Evolutionary conservation across 2,329 filamentous ascomycete genomes (phyloP).

Genomic region (Phoma sp.): DNA sequence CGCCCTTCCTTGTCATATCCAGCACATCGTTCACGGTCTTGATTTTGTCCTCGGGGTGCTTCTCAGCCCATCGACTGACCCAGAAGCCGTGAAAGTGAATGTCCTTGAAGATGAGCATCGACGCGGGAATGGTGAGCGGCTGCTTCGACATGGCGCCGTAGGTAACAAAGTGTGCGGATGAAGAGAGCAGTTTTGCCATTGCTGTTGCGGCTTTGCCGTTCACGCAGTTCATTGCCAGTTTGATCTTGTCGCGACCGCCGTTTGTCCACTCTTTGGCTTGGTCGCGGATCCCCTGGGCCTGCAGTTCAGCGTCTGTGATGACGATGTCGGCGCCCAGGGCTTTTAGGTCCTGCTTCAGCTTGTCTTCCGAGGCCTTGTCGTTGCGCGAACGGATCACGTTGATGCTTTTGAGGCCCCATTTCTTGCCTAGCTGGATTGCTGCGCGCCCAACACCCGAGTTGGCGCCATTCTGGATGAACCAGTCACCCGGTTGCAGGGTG

Average conservation of each 20-base stretch:
- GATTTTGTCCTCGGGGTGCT: conserved; percentile 75
- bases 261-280: conserved; percentile 71
- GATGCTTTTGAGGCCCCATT: conserved; percentile 91
- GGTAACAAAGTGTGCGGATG: conserved; percentile 80
- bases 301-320: conserved; percentile 67
- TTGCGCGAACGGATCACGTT: conserved; percentile 83
- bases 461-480: conserved; percentile 97
- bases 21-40: conserved; percentile 86
- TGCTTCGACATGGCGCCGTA: conserved; percentile 96
- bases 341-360: conserved; percentile 66
- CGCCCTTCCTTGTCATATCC: conserved; percentile 73
- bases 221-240: conserved; percentile 89
- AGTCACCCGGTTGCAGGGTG: conserved; percentile 74
- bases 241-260: conserved; percentile 73
- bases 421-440: conserved; percentile 83
- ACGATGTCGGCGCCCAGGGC: conserved; percentile 69
- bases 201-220: conserved; percentile 84
- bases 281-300: conserved; percentile 69
- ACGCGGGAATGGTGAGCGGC: conserved; percentile 81
- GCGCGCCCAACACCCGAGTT: conserved; percentile 92
- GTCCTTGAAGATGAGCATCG: conserved; percentile 91
- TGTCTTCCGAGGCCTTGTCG: conserved; percentile 73
- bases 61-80: conserved; percentile 88
- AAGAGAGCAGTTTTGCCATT: conserved; percentile 74
- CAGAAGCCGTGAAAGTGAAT: conserved; percentile 91